phyloP scores from a whole-genome alignment of 2,329 filamentous ascomycete species.

The Hypoxylon sp. region DNA sequence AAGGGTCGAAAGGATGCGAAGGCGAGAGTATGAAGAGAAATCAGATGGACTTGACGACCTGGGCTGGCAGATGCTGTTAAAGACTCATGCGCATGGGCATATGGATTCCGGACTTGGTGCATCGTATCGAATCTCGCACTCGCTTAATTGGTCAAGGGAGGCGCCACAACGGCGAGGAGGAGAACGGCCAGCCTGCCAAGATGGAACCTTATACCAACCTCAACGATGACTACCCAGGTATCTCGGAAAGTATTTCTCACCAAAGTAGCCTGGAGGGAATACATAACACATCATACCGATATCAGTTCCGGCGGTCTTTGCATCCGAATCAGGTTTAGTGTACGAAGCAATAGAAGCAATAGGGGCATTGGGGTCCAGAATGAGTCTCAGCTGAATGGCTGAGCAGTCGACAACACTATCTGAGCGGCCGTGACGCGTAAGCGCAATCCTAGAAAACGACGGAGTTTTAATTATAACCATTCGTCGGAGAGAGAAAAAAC shows the following conservation, averaged over 20 bases:
- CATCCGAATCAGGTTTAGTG: background rate
- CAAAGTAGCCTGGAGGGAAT: too few relatives aligned
- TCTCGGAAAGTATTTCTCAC: too few relatives aligned
- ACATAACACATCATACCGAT: background rate
- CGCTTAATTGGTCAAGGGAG: background rate
- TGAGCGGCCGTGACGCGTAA: background rate
- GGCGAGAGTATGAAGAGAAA: background rate
- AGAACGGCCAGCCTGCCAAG: background rate
- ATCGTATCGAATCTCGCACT: background rate
- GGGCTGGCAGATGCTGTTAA: background rate
- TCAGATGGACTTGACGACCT: background rate
- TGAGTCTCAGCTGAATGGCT: background rate
- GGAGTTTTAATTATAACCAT: too few relatives aligned
- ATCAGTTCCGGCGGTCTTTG: background rate
- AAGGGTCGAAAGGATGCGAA: background rate
- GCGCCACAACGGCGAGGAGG: background rate
- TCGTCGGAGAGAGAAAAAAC: too few relatives aligned
- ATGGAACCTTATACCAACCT: background rate
- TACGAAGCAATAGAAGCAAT: background rate
- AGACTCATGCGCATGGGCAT: background rate
- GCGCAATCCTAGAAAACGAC: background rate
- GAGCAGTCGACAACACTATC: background rate
- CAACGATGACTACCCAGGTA: background rate
- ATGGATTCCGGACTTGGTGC: background rate
- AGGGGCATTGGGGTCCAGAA: background rate